Conservation (phyloP, 1,284 basidiomycete genomes). For the Megacollybia platyphylla region DNA sequence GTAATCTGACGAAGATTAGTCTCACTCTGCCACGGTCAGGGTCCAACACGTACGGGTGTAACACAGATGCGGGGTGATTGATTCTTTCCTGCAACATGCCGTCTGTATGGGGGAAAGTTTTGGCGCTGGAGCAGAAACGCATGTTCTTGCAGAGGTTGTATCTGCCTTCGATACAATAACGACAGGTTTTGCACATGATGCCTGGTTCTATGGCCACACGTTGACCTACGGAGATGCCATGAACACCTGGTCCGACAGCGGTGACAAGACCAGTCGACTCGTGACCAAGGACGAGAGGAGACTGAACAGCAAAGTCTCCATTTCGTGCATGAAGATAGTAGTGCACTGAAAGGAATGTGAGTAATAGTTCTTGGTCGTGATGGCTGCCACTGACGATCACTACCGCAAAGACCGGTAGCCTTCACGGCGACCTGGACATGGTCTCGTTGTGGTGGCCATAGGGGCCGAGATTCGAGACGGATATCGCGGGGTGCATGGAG, state of each 20-base stretch:
- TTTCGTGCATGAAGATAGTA: slow-evolving; percentile 85
- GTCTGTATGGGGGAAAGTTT: slow-evolving; percentile 88
- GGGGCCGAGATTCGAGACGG: slow-evolving; percentile 52
- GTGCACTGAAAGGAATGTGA: slow-evolving; percentile 45
- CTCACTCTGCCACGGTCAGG: neutral
- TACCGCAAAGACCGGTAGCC: slow-evolving; percentile 86
- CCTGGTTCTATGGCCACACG: slow-evolving; percentile 93
- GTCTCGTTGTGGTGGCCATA: slow-evolving; percentile 53
- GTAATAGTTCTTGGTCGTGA: slow-evolving; percentile 1
- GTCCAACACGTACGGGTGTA: slow-evolving; percentile 64
- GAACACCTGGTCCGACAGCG: slow-evolving; percentile 57
- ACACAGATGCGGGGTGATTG: slow-evolving; percentile 77
- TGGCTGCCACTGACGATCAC: slow-evolving; percentile 53
- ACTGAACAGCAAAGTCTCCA: slow-evolving; percentile 80
- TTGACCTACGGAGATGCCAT: slow-evolving; percentile 48
- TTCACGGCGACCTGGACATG: slow-evolving; percentile 66
- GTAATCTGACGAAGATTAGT: slow-evolving; percentile 40
- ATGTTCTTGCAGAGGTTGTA: slow-evolving; percentile 90
- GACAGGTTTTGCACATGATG: slow-evolving; percentile 70
- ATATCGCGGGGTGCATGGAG: slow-evolving; percentile 65
- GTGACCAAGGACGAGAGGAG: slow-evolving; percentile 83
- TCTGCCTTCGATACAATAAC: slow-evolving; percentile 58
- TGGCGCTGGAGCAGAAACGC: slow-evolving; percentile 83
- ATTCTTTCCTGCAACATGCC: slow-evolving; percentile 83
- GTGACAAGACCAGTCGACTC: slow-evolving; percentile 80